phyloP scores from a whole-genome alignment of 768 basidiomycete genomes.

The Suillus brevipes region DNA sequence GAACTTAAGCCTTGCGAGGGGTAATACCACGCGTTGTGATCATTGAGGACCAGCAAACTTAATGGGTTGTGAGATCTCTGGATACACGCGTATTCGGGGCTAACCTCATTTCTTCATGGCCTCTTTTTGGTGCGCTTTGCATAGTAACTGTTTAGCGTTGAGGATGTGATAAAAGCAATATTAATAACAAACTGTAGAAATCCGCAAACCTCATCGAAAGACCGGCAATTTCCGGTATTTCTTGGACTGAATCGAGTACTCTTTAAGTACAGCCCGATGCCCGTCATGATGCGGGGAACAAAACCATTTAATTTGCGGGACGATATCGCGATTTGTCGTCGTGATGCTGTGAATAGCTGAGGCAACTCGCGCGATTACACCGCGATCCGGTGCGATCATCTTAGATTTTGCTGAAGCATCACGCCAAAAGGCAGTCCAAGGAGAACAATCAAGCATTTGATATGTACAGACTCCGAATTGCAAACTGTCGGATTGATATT shows the following conservation, averaged over 20 bases:
- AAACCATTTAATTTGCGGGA: too few species aligned
- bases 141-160: constrained; percentile 13
- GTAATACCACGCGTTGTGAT: constrained; percentile 82
- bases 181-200: not conserved
- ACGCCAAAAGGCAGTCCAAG: not conserved
- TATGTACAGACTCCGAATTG: not conserved
- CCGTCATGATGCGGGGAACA: not conserved
- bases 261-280: not conserved
- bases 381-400: not conserved
- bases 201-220: not conserved
- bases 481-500: not conserved
- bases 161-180: not conserved
- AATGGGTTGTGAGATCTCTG: constrained; percentile 14
- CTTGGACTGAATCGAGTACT: not conserved
- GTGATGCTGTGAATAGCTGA: not conserved
- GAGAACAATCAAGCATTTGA: not conserved
- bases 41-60: constrained; percentile 56
- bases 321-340: not conserved
- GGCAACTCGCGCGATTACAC: not conserved
- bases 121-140: constrained; percentile 23
- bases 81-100: constrained; percentile 8
- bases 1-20: constrained; percentile 75
- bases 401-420: not conserved
- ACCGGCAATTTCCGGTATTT: not conserved
- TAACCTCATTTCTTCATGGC: constrained; percentile 35